Conservation (phyloP, 225 moss, liverwort and hornwort species). For the Bryum argenteum region DNA sequence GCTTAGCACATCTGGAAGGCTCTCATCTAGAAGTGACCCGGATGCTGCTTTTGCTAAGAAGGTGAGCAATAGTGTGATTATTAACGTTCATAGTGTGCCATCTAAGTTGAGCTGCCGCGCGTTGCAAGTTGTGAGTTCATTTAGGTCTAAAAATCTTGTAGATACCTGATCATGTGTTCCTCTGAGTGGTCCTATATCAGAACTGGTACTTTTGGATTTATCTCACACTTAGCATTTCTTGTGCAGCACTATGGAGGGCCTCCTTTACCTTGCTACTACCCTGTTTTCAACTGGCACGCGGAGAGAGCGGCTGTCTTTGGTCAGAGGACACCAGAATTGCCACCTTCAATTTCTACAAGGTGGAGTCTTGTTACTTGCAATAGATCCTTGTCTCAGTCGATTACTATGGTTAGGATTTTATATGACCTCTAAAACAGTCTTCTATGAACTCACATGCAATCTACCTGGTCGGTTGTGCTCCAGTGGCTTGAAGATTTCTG, state of each 20-base stretch:
- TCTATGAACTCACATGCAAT: slow-evolving; percentile 15
- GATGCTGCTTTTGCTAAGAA: slow-evolving; percentile 52
- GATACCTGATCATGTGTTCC: background rate
- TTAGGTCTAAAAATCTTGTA: slow-evolving; percentile 5
- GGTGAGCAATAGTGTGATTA: slow-evolving; percentile 26
- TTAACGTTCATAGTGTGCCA: background rate
- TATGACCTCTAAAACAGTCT: slow-evolving; percentile 13
- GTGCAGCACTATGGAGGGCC: slow-evolving; percentile 86
- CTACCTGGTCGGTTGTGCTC: slow-evolving; percentile 32
- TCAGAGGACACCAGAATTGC: slow-evolving; percentile 80
- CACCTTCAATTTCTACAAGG: slow-evolving; percentile 74
- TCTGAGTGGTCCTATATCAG: background rate
- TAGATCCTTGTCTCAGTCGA: slow-evolving; percentile 7
- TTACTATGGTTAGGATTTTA: background rate
- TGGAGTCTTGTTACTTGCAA: slow-evolving; percentile 32
- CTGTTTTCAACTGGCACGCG: slow-evolving; percentile 85
- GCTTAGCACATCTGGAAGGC: slow-evolving; percentile 86
- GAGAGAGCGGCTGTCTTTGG: slow-evolving; percentile 81
- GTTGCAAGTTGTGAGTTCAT: slow-evolving; percentile 7
- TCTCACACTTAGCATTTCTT: slow-evolving; percentile 24
- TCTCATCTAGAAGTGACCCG: slow-evolving; percentile 57
- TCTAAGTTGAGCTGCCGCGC: slow-evolving; percentile 16
- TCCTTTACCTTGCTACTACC: slow-evolving; percentile 89
- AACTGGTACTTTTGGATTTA: slow-evolving; percentile 12
- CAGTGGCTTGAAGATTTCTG: slow-evolving; percentile 86